Percentiles rank a stretch among this genome's conserved stretches.
These are phyloP conservation scores for Castanospermum australe DNA, from an alignment of 306 rosid genomes.

Conservation along the genomic window DNA sequence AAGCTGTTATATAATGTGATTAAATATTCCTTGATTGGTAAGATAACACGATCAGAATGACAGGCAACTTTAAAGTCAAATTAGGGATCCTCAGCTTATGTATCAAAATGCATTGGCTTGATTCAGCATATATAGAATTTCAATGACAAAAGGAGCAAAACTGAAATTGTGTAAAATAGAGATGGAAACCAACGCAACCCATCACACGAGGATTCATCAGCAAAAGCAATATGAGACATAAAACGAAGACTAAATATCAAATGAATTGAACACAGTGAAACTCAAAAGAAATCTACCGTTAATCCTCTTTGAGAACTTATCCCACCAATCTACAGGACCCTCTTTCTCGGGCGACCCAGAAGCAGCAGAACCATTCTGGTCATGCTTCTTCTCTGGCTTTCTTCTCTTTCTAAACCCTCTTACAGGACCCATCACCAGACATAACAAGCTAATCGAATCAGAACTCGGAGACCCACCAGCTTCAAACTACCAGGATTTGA, in stretches of 20 bases:
- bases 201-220: constrained; percentile 27
- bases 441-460: constrained; percentile 44
- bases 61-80: constrained; percentile 31
- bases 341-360: constrained; percentile 78
- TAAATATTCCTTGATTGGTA: constrained; percentile 27
- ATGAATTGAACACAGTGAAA: constrained; percentile 19
- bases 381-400: constrained; percentile 66
- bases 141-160: constrained; percentile 29
- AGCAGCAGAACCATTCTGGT: constrained; percentile 64
- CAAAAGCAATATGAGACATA: constrained; percentile 12
- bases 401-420: constrained; percentile 76
- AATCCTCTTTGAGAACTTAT: constrained; percentile 60
- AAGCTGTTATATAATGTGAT: constrained; percentile 21
- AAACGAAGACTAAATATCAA: constrained; percentile 17
- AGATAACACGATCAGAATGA: constrained; percentile 24
- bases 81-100: constrained; percentile 47
- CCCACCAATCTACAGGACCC: constrained; percentile 85
- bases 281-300: constrained; percentile 49
- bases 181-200: constrained; percentile 27
- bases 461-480: constrained; percentile 45
- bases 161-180: constrained; percentile 19
- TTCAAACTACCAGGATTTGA: constrained; percentile 34
- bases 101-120: constrained; percentile 32
- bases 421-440: constrained; percentile 74
- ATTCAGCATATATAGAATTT: constrained; percentile 21